These are phyloP conservation scores for Kluyveromyces marxianus DNA, from an alignment of 1,139 yeast genomes.

Conservation along the genomic window DNA sequence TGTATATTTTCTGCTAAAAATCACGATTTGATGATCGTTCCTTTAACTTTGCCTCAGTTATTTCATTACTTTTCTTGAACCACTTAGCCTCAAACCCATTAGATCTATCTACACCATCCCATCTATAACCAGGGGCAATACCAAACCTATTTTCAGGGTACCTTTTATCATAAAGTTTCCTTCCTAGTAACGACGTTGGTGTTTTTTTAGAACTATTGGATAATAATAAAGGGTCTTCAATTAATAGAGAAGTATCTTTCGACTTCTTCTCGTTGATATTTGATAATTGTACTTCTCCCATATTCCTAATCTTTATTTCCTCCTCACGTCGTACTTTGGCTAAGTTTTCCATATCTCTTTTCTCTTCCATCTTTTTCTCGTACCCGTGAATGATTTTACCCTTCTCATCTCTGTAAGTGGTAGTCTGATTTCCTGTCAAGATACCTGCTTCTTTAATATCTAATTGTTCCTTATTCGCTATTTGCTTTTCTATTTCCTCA, in stretches of 20 bases:
- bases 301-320: constrained; percentile 33
- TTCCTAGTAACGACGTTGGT: constrained; percentile 33
- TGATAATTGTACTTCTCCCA: constrained; percentile 39
- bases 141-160: constrained; percentile 66
- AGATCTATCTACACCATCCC: constrained; percentile 93
- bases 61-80: constrained; percentile 48
- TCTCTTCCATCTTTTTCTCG: constrained; percentile 27
- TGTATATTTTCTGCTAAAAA: neutral
- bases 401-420: constrained; percentile 53
- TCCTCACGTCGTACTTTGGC: constrained; percentile 28
- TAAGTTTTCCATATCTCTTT: constrained; percentile 27
- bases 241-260: constrained; percentile 17
- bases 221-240: constrained; percentile 53
- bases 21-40: constrained; percentile 37
- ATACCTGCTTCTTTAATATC: constrained; percentile 11
- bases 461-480: constrained; percentile 21
- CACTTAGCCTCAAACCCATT: constrained; percentile 79
- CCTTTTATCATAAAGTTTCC: constrained; percentile 42
- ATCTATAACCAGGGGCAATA: constrained; percentile 69
- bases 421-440: constrained; percentile 27
- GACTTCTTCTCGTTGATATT: constrained; percentile 6
- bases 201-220: neutral
- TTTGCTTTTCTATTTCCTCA: constrained; percentile 15
- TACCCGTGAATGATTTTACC: constrained; percentile 46
- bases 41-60: constrained; percentile 32